phyloP scores from a whole-genome alignment of 1,139 yeast species.

The Zygoascus sp. region DNA sequence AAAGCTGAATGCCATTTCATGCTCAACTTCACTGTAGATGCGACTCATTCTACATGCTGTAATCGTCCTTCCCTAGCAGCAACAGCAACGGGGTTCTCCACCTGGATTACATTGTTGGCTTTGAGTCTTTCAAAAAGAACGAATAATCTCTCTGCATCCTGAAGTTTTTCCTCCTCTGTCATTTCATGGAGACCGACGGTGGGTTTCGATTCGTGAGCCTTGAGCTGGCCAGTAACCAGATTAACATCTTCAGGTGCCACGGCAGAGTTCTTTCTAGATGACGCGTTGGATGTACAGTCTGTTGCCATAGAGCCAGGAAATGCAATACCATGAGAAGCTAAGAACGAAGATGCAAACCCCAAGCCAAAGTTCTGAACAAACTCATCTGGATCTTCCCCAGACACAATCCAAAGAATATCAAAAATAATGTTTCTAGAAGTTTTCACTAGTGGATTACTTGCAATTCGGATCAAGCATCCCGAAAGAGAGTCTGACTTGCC shows the following conservation, averaged over 20 bases:
- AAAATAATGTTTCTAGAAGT: constrained; percentile 21
- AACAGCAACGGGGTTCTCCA: constrained; percentile 37
- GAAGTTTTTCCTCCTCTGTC: constrained; percentile 51
- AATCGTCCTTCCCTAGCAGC: constrained; percentile 28
- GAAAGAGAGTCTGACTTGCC: constrained; percentile 22
- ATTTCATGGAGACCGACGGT: constrained; percentile 23
- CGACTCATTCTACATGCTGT: constrained; percentile 5
- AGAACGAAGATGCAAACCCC: constrained; percentile 31
- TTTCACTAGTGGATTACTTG: constrained; percentile 20
- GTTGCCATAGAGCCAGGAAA: constrained; percentile 18
- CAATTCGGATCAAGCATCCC: constrained; percentile 18
- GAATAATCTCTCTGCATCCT: constrained; percentile 50
- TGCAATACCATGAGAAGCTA: constrained; percentile 26
- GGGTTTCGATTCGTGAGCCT: constrained; percentile 9
- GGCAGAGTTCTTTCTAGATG: constrained; percentile 2
- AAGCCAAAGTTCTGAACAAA: constrained; percentile 30
- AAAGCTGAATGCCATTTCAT: background rate
- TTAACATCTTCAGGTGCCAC: constrained; percentile 18
- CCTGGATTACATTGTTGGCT: constrained; percentile 44
- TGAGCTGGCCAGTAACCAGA: constrained; percentile 32
- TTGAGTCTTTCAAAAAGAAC: constrained; percentile 48
- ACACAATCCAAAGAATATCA: constrained; percentile 24
- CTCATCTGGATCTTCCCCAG: constrained; percentile 19
- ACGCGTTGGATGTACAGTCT: constrained; percentile 2
- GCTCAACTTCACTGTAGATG: no score